Base-by-base conservation (phyloP, 2,329 filamentous ascomycete genomes). In the Ophiostoma populinum region DNA sequence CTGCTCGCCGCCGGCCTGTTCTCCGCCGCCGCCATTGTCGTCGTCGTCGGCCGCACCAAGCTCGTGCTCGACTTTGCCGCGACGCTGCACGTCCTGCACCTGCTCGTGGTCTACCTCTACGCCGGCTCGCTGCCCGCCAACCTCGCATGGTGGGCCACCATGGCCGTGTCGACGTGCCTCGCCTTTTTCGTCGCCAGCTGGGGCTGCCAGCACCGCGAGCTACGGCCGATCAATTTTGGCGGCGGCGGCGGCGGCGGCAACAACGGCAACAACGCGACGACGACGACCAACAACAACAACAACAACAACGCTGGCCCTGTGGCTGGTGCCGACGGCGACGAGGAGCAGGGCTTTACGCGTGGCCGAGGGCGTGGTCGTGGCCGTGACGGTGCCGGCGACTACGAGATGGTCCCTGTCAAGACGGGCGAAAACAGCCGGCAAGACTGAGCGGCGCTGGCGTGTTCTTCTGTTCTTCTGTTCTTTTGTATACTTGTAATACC, bases 31-130 rank as follows among this genome's bases (percentile, higher is more conserved):
- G 80, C 83, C 27, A 77, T 94, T 39, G 72, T 93, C 34, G 58
- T 87, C 36, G 63, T 95, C 39, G 73, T 98, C 45, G 75, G 78
- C 15, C 82, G 90, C 42, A 90, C 80, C 32, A 95, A 95, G 55
- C 78, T 95, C 41, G 80, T 95, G 34, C 83, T 83, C 45, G 90
- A 98, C 57, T 98, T 95, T 54, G 81, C 83, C 21, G 62, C 94
- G 17, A 93, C 87, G 3, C 69, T 94, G 13, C 52, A 57, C 45
- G 40, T 40, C 24, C 41, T 56, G 34, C 54, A 56, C 42, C 45
- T 55, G 16, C 29, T 49, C 37, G 43, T 54, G 20, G 51, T 81
- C 19, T 76, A 75, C 15, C 53, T 93, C 22, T 93, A 92, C 56
- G 77, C 80, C 3, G 73, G 74, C 48, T 67, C 70, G 8, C 52